A percentile compares a stretch with the other conserved stretches of the same genome.
Evolutionary conservation across 768 basidiomycete genomes (phyloP).

Genomic region (Suillus placidus): DNA sequence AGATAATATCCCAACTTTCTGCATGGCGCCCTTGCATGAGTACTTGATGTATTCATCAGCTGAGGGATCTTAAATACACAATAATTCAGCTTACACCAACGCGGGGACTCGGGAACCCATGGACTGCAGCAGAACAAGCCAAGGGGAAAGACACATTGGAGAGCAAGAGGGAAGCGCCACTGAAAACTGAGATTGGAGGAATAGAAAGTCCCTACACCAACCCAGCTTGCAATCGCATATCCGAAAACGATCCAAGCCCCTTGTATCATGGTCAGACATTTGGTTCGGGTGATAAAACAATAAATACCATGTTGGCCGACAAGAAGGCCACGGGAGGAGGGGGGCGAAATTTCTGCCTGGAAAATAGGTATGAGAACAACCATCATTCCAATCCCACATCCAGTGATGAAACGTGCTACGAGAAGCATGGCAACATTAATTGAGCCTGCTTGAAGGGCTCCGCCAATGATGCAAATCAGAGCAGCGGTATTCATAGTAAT

Average conservation of each 20-base stretch:
- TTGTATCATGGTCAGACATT: neutral
- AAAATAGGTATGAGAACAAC: slow-evolving; percentile 10
- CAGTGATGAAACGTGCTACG: slow-evolving; percentile 8
- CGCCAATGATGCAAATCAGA: slow-evolving; percentile 2
- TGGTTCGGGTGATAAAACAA: neutral
- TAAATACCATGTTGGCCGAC: slow-evolving; percentile 5
- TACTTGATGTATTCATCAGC: neutral
- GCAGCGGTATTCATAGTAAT: slow-evolving; percentile 9
- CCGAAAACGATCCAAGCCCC: slow-evolving; percentile 7
- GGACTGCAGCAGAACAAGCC: neutral
- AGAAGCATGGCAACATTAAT: slow-evolving; percentile 7
- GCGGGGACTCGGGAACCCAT: neutral
- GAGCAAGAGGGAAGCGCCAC: neutral
- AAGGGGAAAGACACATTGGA: neutral
- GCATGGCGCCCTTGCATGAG: neutral
- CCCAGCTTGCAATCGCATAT: slow-evolving; percentile 7
- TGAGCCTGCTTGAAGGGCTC: slow-evolving; percentile 10
- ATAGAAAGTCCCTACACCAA: neutral
- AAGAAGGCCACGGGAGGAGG: slow-evolving; percentile 1
- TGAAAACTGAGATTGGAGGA: neutral
- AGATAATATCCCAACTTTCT: neutral
- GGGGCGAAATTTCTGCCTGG: neutral
- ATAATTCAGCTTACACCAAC: neutral
- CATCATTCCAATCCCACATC: slow-evolving; percentile 12
- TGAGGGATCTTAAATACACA: neutral